These are phyloP conservation scores for Xylariales sp. DNA, from an alignment of 2,329 filamentous ascomycete species.

Conservation along the genomic window DNA sequence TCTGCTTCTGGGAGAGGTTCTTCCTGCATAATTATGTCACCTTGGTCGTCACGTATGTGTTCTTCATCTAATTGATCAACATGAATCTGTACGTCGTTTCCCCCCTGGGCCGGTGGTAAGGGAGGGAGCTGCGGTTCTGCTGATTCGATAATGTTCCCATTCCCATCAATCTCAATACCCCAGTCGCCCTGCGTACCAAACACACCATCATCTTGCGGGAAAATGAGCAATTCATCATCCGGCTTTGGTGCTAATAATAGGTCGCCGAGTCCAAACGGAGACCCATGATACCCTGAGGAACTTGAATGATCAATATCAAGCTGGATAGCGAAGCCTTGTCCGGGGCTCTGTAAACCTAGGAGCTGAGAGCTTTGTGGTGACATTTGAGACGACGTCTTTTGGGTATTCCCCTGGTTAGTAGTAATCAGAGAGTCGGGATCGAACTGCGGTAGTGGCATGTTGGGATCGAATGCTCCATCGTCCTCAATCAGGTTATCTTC, in stretches of 20 bases:
- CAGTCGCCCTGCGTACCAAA: slow-evolving; percentile 54
- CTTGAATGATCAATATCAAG: slow-evolving; percentile 45
- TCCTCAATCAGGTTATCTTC: slow-evolving; percentile 82
- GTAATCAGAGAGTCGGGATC: slow-evolving; percentile 60
- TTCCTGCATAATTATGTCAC: slow-evolving; percentile 54
- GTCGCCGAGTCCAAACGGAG: slow-evolving; percentile 45
- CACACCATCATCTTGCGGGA: slow-evolving; percentile 49
- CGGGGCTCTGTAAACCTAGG: slow-evolving; percentile 38
- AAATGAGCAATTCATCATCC: slow-evolving; percentile 46
- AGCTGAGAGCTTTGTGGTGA: slow-evolving; percentile 41
- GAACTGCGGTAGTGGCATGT: slow-evolving; percentile 70
- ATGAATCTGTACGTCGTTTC: slow-evolving; percentile 30
- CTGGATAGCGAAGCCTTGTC: slow-evolving; percentile 40
- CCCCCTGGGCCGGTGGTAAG: slow-evolving; percentile 47
- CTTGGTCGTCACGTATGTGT: slow-evolving; percentile 46
- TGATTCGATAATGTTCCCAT: slow-evolving; percentile 60
- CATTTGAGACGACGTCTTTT: slow-evolving; percentile 49
- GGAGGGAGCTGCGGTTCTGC: slow-evolving; percentile 57
- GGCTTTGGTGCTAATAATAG: slow-evolving; percentile 47
- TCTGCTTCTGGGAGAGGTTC: slow-evolving; percentile 54
- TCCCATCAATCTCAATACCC: slow-evolving; percentile 62
- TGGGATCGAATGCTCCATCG: slow-evolving; percentile 82
- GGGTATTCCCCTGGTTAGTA: slow-evolving; percentile 44
- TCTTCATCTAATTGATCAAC: slow-evolving; percentile 36
- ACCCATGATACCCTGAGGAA: slow-evolving; percentile 37